Evolutionary conservation across 2,329 filamentous ascomycete genomes (phyloP).

Genomic region (Calonectria henricotiae): DNA sequence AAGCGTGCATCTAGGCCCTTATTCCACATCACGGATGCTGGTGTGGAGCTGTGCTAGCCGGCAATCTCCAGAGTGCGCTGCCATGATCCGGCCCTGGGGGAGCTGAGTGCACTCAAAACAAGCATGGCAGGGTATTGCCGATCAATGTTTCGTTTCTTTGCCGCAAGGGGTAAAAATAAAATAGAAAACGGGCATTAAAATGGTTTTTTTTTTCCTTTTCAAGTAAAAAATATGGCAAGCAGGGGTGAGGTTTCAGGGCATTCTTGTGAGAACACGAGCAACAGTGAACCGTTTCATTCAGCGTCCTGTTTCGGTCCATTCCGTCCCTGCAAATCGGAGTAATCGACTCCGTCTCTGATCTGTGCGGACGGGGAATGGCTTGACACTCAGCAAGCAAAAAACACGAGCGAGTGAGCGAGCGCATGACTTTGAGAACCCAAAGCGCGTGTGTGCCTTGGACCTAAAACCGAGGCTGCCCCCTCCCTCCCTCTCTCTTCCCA

Average conservation of each 20-base stretch:
- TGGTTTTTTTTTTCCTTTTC: too few relatives aligned
- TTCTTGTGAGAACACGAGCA: neutral
- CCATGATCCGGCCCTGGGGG: slow-evolving; percentile 1
- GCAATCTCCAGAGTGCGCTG: neutral
- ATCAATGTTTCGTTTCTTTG: neutral
- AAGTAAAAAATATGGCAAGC: neutral
- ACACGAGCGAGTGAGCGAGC: neutral
- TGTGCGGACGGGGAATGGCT: neutral
- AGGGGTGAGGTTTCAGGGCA: neutral
- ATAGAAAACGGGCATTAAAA: neutral
- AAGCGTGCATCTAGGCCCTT: neutral
- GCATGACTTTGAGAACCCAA: neutral
- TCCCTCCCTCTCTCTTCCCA: neutral
- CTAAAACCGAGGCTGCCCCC: neutral
- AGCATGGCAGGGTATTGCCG: neutral
- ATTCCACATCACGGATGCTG: neutral
- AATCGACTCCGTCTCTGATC: slow-evolving; percentile 3
- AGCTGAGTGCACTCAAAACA: neutral
- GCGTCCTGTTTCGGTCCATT: neutral
- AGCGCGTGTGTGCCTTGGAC: neutral
- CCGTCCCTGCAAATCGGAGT: neutral
- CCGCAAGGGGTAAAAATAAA: neutral
- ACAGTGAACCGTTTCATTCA: neutral
- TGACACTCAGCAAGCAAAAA: neutral
- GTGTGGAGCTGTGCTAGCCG: neutral